These are phyloP conservation scores for Phialophora verrucosa DNA, from an alignment of 2,329 filamentous ascomycete species.

Conservation along the genomic window DNA sequence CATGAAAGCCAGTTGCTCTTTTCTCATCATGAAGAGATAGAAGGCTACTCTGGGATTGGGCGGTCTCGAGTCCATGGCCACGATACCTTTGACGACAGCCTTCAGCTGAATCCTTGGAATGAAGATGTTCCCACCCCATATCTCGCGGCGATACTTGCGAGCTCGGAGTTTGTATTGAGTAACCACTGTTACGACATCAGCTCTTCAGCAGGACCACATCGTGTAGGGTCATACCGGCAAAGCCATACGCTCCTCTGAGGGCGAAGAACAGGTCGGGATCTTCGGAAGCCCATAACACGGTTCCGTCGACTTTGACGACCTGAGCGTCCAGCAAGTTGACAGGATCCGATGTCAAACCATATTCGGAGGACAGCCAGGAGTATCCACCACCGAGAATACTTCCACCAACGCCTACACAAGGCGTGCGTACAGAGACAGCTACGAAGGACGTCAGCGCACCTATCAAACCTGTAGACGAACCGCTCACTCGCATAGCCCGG, in stretches of 20 bases:
- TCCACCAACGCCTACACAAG: slow-evolving; percentile 11
- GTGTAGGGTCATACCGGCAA: background rate
- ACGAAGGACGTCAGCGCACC: background rate
- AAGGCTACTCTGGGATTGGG: slow-evolving; percentile 13
- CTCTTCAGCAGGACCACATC: background rate
- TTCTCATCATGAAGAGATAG: slow-evolving; percentile 15
- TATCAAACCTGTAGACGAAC: background rate
- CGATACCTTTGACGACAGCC: slow-evolving; percentile 16
- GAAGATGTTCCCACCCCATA: slow-evolving; percentile 16
- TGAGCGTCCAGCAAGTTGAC: slow-evolving; percentile 17
- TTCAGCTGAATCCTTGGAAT: slow-evolving; percentile 11
- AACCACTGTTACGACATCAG: slow-evolving; percentile 7
- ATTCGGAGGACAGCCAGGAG: slow-evolving; percentile 18
- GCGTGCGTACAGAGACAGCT: slow-evolving; percentile 12
- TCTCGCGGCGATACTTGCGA: slow-evolving; percentile 3
- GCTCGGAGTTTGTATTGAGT: slow-evolving; percentile 16
- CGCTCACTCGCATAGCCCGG: slow-evolving; percentile 12
- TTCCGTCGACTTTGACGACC: slow-evolving; percentile 17
- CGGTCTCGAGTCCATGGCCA: slow-evolving; percentile 16
- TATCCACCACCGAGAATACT: slow-evolving; percentile 17
- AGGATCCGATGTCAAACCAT: slow-evolving; percentile 13
- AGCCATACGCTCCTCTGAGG: slow-evolving; percentile 10
- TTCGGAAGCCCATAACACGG: slow-evolving; percentile 14
- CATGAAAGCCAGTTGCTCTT: slow-evolving; percentile 9
- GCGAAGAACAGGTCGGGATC: slow-evolving; percentile 17